Evolutionary conservation across 2,329 filamentous ascomycete genomes (phyloP).

Genomic region (Pseudocercospora musae): DNA sequence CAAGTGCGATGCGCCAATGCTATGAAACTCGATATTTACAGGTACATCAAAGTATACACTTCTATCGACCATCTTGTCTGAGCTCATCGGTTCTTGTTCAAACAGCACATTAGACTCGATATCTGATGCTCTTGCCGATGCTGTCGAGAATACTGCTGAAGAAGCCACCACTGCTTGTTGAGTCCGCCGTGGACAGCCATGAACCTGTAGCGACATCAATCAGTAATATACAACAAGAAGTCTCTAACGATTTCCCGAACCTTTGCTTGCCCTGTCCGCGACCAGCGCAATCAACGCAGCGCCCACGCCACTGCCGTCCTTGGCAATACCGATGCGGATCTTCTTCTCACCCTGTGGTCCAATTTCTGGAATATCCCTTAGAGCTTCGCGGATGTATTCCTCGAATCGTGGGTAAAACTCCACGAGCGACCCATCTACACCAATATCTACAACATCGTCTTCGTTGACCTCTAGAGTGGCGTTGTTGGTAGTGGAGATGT

Average conservation of each 20-base stretch:
- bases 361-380: conserved; percentile 72
- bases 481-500: conserved; percentile 32
- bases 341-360: conserved; percentile 75
- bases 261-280: conserved; percentile 58
- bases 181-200: conserved; percentile 6
- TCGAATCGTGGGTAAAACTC: conserved; percentile 96
- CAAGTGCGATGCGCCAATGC: not conserved
- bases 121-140: conserved; percentile 24
- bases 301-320: conserved; percentile 93
- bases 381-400: conserved; percentile 78
- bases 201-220: not conserved
- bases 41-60: not conserved
- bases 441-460: conserved; percentile 77
- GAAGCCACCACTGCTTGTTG: conserved; percentile 13
- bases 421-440: conserved; percentile 89
- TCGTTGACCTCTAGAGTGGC: conserved; percentile 41
- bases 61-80: not conserved
- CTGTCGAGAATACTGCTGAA: conserved; percentile 17
- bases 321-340: conserved; percentile 91
- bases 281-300: conserved; percentile 92
- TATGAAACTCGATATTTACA: not conserved
- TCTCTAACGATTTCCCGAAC: conserved; percentile 9
- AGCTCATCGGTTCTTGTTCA: not conserved
- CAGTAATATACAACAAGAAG: not conserved
- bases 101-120: conserved; percentile 16